A percentile compares a stretch with the other conserved stretches of the same genome.
phyloP scores from a whole-genome alignment of 768 basidiomycete genomes.

The Lyophyllum atratum region DNA sequence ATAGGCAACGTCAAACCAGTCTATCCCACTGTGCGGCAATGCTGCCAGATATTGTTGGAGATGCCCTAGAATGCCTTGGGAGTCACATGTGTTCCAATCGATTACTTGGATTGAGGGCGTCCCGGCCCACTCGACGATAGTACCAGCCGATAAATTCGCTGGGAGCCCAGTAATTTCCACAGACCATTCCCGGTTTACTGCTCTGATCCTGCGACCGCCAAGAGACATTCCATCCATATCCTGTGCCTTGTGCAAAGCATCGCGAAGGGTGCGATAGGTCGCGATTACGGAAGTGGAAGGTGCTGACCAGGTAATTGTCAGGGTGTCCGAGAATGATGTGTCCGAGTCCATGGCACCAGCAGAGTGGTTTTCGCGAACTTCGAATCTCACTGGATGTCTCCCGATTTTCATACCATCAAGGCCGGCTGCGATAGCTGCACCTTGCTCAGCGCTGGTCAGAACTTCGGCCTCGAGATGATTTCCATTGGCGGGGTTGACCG shows the following conservation, averaged over 20 bases:
- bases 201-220: constrained; percentile 47
- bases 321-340: constrained; percentile 32
- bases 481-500: constrained; percentile 26
- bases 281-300: constrained; percentile 49
- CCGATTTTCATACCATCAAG: constrained; percentile 53
- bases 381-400: constrained; percentile 41
- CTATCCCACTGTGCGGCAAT: constrained; percentile 18
- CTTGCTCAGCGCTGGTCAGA: constrained; percentile 42
- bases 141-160: constrained; percentile 17
- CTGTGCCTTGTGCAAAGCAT: constrained; percentile 34
- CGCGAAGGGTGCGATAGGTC: constrained; percentile 34
- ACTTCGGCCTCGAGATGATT: constrained; percentile 42
- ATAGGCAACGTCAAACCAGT: constrained; percentile 25
- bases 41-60: constrained; percentile 26
- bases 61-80: constrained; percentile 17
- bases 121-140: constrained; percentile 32
- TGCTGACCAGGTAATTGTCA: constrained; percentile 53
- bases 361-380: constrained; percentile 40
- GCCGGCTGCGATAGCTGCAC: constrained; percentile 39
- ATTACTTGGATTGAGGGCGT: constrained; percentile 19
- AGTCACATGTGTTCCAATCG: constrained; percentile 20
- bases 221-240: constrained; percentile 36
- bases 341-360: constrained; percentile 39
- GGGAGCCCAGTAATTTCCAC: constrained; percentile 49
- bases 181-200: constrained; percentile 42